Percentiles rank a stretch among this genome's conserved stretches.
These are phyloP conservation scores for Prunus campanulata DNA, from an alignment of 306 rosid species.

Conservation along the genomic window DNA sequence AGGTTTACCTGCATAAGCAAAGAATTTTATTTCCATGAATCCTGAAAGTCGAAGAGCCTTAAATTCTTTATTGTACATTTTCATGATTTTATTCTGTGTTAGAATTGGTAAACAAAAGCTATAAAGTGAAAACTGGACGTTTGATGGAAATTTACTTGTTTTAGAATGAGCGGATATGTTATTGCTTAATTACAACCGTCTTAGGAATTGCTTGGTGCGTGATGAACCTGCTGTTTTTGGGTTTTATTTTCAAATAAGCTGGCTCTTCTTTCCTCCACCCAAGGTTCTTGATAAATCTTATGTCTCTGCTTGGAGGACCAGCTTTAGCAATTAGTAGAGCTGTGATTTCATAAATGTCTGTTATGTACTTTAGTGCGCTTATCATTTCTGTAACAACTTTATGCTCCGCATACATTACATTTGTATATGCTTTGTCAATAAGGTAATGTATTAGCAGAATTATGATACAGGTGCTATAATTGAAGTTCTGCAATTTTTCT, in stretches of 20 bases:
- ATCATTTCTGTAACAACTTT: background rate
- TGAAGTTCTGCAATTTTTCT: background rate
- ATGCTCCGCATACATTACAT: background rate
- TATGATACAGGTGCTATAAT: background rate
- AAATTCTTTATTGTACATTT: background rate
- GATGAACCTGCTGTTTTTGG: background rate
- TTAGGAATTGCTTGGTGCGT: background rate
- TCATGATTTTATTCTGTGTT: background rate
- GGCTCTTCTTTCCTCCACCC: background rate
- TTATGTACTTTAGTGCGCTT: background rate
- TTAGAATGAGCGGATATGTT: background rate
- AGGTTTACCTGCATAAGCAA: background rate
- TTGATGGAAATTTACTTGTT: background rate
- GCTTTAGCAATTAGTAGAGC: background rate
- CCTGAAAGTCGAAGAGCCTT: background rate
- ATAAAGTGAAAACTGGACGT: background rate
- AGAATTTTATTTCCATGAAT: background rate
- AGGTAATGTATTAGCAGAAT: background rate
- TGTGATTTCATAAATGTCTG: background rate
- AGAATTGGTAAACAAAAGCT: background rate
- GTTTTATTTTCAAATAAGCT: background rate
- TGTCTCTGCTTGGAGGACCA: background rate
- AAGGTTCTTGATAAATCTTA: slow-evolving; percentile 2
- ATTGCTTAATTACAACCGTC: background rate
- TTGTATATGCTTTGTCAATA: background rate